These are phyloP conservation scores for Phlebiopsis gigantea DNA, from an alignment of 768 basidiomycete species.

Conservation along the genomic window DNA sequence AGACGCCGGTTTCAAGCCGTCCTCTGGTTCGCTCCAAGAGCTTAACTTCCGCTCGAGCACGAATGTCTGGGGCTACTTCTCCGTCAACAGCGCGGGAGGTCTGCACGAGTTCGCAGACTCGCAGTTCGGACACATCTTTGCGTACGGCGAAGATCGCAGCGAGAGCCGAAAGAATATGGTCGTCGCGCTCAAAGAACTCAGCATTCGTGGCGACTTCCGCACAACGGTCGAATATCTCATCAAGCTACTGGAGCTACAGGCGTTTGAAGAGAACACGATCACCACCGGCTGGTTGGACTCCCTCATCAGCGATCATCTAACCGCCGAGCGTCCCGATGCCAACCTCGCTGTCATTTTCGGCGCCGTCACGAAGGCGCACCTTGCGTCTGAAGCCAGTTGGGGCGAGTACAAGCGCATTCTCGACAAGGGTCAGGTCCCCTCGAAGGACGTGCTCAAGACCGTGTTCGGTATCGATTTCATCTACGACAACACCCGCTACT, in stretches of 20 bases:
- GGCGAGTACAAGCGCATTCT: constrained; percentile 91
- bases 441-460: constrained; percentile 91
- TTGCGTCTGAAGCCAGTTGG: constrained; percentile 86
- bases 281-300: constrained; percentile 99
- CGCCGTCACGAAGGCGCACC: constrained; percentile 90
- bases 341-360: constrained; percentile 94
- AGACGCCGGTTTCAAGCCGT: constrained; percentile 99
- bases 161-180: constrained; percentile 99
- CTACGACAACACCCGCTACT: constrained; percentile 92
- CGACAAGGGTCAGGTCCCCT: constrained; percentile 97
- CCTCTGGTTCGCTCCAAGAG: constrained; percentile 93
- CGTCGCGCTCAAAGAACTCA: constrained; percentile 94
- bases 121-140: constrained; percentile 99
- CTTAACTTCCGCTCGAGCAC: constrained; percentile 99
- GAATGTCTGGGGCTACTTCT: constrained; percentile 99
- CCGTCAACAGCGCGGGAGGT: constrained; percentile 91
- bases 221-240: constrained; percentile 99
- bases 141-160: constrained; percentile 92
- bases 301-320: constrained; percentile 94
- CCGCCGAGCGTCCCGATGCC: constrained; percentile 91
- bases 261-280: constrained; percentile 95
- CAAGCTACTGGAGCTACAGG: constrained; percentile 92
- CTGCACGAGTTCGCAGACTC: constrained; percentile 99
- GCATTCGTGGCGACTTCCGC: constrained; percentile 97
- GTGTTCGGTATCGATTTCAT: constrained; percentile 97